A percentile compares a stretch with the other conserved stretches of the same genome.
Conservation (phyloP, 345 rosid species). For the Microthlaspi erraticum region DNA sequence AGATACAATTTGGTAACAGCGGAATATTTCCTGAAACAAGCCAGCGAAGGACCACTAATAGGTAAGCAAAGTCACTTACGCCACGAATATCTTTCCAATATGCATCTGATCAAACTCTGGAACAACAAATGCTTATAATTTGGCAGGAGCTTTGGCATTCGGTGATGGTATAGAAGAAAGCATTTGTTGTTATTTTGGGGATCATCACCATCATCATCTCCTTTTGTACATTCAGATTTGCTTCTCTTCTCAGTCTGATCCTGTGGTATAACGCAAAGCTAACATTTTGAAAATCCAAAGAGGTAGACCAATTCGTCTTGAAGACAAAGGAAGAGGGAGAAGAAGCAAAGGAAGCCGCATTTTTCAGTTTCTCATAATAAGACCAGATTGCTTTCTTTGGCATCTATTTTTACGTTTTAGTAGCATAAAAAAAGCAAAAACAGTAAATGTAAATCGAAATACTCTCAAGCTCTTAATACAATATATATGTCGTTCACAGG, state of each 20-base stretch:
- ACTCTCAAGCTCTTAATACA: conserved; percentile 35
- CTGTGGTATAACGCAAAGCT: conserved; percentile 15
- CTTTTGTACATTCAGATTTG: conserved; percentile 36
- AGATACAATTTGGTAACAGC: conserved; percentile 44
- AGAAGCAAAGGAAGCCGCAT: neutral
- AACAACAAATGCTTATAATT: neutral
- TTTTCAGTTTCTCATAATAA: conserved; percentile 26
- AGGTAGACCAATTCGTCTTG: conserved; percentile 3
- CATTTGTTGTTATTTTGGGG: neutral
- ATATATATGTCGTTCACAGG: conserved; percentile 14
- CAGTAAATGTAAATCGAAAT: conserved; percentile 35
- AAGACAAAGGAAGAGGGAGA: conserved; percentile 24
- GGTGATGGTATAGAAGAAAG: conserved; percentile 45
- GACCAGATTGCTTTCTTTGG: neutral
- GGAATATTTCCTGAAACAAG: conserved; percentile 48
- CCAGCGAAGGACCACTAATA: conserved; percentile 45
- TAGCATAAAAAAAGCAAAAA: conserved; percentile 12
- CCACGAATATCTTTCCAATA: neutral
- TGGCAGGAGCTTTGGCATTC: conserved; percentile 64
- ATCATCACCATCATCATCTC: conserved; percentile 21
- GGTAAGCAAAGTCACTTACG: conserved; percentile 46
- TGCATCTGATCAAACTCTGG: conserved; percentile 1
- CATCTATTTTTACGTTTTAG: conserved; percentile 15
- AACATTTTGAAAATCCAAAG: conserved; percentile 28
- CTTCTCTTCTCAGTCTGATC: conserved; percentile 27